These are phyloP conservation scores for Dillenia turbinata DNA, from an alignment of 164 flowering plant genomes.

Conservation along the genomic window DNA sequence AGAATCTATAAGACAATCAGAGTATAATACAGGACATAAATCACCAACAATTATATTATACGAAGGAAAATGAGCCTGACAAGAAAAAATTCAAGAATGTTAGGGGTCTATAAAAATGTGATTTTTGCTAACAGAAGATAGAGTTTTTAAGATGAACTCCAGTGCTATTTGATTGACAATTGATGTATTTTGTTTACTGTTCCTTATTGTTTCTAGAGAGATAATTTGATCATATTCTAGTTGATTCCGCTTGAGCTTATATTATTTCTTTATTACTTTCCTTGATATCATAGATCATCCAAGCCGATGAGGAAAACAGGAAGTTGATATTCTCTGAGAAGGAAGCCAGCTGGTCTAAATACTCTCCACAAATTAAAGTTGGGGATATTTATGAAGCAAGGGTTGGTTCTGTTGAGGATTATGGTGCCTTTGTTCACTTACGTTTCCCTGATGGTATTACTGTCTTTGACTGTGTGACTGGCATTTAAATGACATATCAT, in stretches of 20 bases:
- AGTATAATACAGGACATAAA: too few species aligned
- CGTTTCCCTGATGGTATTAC: slow-evolving; percentile 88
- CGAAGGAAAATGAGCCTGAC: too few species aligned
- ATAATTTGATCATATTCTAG: not conserved
- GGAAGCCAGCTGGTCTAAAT: slow-evolving; percentile 65
- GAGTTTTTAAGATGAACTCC: not conserved
- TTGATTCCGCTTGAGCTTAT: not conserved
- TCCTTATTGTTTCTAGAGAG: too few species aligned
- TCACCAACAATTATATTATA: too few species aligned
- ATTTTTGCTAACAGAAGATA: too few species aligned
- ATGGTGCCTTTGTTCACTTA: slow-evolving; percentile 87
- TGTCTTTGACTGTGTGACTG: not conserved
- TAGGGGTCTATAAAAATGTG: too few species aligned
- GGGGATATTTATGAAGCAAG: slow-evolving; percentile 67
- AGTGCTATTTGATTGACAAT: not conserved
- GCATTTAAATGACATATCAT: not conserved
- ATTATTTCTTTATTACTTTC: not conserved
- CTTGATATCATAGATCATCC: slow-evolving; percentile 45
- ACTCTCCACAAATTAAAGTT: slow-evolving; percentile 42
- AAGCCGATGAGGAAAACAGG: slow-evolving; percentile 54
- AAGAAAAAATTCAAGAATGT: too few species aligned
- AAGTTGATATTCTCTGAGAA: slow-evolving; percentile 85
- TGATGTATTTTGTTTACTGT: not conserved
- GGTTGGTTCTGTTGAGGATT: slow-evolving; percentile 81
- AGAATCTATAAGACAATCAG: too few species aligned